phyloP scores from a whole-genome alignment of 257 asterid genomes.

The Fraxinus anomala region DNA sequence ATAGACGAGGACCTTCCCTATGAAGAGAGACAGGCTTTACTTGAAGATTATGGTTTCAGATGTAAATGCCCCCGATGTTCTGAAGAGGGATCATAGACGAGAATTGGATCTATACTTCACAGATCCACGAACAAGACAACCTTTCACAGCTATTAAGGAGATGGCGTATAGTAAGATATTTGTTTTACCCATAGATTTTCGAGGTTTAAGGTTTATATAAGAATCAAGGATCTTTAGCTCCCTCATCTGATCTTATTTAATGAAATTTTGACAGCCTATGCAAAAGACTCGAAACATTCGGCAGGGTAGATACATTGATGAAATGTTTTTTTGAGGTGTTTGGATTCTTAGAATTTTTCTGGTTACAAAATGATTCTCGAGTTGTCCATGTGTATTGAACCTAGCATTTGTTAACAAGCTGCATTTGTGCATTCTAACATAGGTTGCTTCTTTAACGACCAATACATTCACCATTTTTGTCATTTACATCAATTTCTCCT shows the following conservation, averaged over 20 bases:
- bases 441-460: not conserved
- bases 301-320: not conserved
- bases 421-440: too few species aligned
- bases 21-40: constrained; percentile 67
- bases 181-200: not conserved
- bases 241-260: not conserved
- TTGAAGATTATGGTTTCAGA: constrained; percentile 82
- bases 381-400: not conserved
- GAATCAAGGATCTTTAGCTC: not conserved
- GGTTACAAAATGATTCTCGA: not conserved
- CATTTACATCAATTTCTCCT: not conserved
- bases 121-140: not conserved
- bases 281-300: not conserved
- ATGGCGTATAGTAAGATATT: not conserved
- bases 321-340: not conserved
- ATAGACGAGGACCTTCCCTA: constrained; percentile 80
- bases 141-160: not conserved
- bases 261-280: constrained; percentile 1
- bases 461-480: not conserved
- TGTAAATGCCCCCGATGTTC: constrained; percentile 75
- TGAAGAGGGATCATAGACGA: constrained; percentile 45
- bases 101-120: constrained; percentile 8
- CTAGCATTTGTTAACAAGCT: not conserved
- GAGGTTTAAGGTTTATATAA: not conserved
- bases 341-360: not conserved